These are phyloP conservation scores for Chrysopogon serrulatus DNA, from an alignment of 176 grass and related monocot species.

Conservation along the genomic window DNA sequence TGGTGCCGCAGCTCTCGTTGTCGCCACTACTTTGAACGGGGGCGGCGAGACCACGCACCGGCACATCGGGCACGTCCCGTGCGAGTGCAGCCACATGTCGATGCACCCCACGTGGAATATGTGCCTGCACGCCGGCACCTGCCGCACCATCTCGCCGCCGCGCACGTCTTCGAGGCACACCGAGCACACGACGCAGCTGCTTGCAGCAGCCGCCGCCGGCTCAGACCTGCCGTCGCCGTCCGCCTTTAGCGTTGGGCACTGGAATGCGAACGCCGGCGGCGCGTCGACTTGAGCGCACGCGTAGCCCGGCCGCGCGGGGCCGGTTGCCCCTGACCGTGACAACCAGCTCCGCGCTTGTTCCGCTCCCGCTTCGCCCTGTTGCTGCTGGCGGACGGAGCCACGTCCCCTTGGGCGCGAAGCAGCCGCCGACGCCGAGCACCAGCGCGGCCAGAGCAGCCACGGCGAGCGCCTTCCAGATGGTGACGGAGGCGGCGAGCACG, in stretches of 20 bases:
- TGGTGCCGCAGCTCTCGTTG: neutral
- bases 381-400: neutral
- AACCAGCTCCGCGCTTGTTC: neutral
- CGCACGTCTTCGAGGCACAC: slow-evolving; percentile 19
- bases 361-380: neutral
- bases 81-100: slow-evolving; percentile 9
- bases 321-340: neutral
- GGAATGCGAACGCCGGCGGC: neutral
- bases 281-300: neutral
- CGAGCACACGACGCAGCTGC: neutral
- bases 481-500: slow-evolving; percentile 3
- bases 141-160: slow-evolving; percentile 12
- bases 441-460: neutral
- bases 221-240: neutral
- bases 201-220: neutral
- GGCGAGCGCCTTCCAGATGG: slow-evolving; percentile 20
- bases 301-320: neutral
- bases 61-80: slow-evolving; percentile 10
- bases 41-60: neutral
- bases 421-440: neutral
- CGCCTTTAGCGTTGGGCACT: neutral
- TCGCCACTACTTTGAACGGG: neutral
- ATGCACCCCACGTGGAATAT: neutral
- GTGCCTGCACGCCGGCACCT: slow-evolving; percentile 16
- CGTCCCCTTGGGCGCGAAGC: neutral